Conservation (phyloP, 2,329 filamentous ascomycete species). For the Penicillium sp. region DNA sequence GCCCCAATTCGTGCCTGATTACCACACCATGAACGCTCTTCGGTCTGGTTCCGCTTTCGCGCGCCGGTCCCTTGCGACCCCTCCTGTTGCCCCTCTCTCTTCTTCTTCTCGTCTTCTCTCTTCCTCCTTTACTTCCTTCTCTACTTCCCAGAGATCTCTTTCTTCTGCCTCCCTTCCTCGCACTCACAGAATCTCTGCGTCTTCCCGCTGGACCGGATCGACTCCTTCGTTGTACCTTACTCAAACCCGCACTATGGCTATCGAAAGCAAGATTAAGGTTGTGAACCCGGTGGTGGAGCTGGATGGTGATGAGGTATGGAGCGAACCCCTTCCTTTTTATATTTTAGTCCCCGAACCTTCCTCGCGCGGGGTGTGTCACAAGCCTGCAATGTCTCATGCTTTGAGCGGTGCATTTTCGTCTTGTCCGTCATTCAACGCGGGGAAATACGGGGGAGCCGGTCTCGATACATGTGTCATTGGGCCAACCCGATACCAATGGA, state of each 20-base stretch:
- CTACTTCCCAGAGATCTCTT: constrained; percentile 29
- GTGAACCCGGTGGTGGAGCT: constrained; percentile 98
- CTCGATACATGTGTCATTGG: constrained; percentile 23
- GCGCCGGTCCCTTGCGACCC: constrained; percentile 32
- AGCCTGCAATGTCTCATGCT: constrained; percentile 17
- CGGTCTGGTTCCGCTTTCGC: constrained; percentile 43
- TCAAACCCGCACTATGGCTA: constrained; percentile 50
- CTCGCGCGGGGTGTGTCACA: constrained; percentile 17
- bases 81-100: constrained; percentile 30
- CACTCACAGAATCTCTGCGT: constrained; percentile 21
- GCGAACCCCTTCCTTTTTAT: constrained; percentile 7
- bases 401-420: constrained; percentile 26
- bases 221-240: constrained; percentile 28
- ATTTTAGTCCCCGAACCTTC: constrained; percentile 14
- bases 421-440: constrained; percentile 28
- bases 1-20: not conserved
- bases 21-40: constrained; percentile 35
- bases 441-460: constrained; percentile 31
- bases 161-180: constrained; percentile 25
- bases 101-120: constrained; percentile 31
- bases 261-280: constrained; percentile 88
- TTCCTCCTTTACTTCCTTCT: constrained; percentile 23
- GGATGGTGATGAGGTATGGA: constrained; percentile 70
- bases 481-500: constrained; percentile 4
- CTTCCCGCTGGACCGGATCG: constrained; percentile 34